These are phyloP conservation scores for Botrytis paeoniae DNA, from an alignment of 2,329 filamentous ascomycete genomes.

Conservation along the genomic window DNA sequence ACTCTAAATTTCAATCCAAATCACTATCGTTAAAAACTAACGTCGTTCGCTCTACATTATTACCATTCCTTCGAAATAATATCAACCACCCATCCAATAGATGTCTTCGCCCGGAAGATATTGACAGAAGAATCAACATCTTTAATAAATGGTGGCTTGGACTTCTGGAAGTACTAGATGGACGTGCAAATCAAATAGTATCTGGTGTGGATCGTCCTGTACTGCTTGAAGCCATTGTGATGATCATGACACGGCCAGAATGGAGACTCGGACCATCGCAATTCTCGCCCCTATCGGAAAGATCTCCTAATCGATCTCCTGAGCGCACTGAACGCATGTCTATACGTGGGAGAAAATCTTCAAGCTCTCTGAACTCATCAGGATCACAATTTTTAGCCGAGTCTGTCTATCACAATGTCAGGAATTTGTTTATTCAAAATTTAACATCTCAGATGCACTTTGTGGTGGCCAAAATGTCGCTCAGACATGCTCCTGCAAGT, in stretches of 20 bases:
- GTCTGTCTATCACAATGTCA: slow-evolving; percentile 69
- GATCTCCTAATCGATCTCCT: slow-evolving; percentile 36
- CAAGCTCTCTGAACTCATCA: slow-evolving; percentile 54
- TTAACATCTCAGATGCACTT: slow-evolving; percentile 67
- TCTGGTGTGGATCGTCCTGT: slow-evolving; percentile 67
- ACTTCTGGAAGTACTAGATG: slow-evolving; percentile 65
- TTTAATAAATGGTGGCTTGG: slow-evolving; percentile 75
- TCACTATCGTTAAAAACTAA: slow-evolving; percentile 66
- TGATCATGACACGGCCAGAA: slow-evolving; percentile 68
- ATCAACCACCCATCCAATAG: slow-evolving; percentile 56
- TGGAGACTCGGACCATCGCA: slow-evolving; percentile 62
- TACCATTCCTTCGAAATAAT: slow-evolving; percentile 64
- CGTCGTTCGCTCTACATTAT: slow-evolving; percentile 59
- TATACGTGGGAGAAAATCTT: slow-evolving; percentile 38
- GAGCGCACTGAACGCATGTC: slow-evolving; percentile 29
- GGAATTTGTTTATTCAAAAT: slow-evolving; percentile 68
- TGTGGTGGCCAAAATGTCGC: slow-evolving; percentile 71
- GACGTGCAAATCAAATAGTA: slow-evolving; percentile 65
- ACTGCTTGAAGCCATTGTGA: slow-evolving; percentile 65
- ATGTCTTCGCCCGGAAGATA: slow-evolving; percentile 61
- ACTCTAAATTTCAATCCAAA: slow-evolving; percentile 67
- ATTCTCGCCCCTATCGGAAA: slow-evolving; percentile 50
- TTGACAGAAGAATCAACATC: slow-evolving; percentile 64
- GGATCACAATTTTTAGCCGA: slow-evolving; percentile 66
- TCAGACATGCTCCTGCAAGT: slow-evolving; percentile 53